Evolutionary conservation across 75 land plant genomes (phyloP), one percentile per base, ranked within the genome.

Genomic region (Cupressus sempervirens): DNA sequence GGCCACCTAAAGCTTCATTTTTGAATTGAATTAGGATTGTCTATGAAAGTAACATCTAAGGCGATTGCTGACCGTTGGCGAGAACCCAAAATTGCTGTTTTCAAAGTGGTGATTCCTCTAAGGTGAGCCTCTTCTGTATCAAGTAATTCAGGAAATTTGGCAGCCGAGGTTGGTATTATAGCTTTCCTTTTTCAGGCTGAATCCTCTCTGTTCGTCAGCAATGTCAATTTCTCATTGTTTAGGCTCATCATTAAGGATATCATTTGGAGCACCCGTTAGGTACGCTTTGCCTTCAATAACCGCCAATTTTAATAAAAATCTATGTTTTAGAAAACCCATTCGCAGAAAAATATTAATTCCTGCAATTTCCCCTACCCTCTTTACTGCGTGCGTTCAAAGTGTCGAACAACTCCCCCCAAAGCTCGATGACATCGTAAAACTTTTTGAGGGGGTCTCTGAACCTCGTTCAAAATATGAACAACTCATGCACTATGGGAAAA

Each of bases 401-500:
- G 68, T 88, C 7, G 88, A 87, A 89, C 52, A 85, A 13, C 85
- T 91, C 48, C 99, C 99, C 1, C 88, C 93, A 7, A 91, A 89
- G 85, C 97, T 96, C 65, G 90, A 84, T 30, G 89, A 91, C 56
- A 97, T 97, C 83, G 85, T 97, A 85, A 67, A 79, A 16, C 93
- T 94, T 83, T 97, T 97, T 85, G 93, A 94, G 77, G 84, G 88
- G 35, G 99, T 95, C 7, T 36, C 82, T 23, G 93, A 97, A 8
- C 87, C 95, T 76, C 91, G 90, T 67, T 93, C 96, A 62, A 93
- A 91, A 86, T 97, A 95, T 90, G 90, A 93, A 86, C 99, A 97
- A 87, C 86, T 94, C 38, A 82, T 97, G 48, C 89, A 92, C 91
- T 97, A 97, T 58, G 96, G 90, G 7, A 87, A 85, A 85, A 87